Evolutionary conservation across 2,329 filamentous ascomycete species (phyloP).

Genomic region (Penicillium corylophilum): DNA sequence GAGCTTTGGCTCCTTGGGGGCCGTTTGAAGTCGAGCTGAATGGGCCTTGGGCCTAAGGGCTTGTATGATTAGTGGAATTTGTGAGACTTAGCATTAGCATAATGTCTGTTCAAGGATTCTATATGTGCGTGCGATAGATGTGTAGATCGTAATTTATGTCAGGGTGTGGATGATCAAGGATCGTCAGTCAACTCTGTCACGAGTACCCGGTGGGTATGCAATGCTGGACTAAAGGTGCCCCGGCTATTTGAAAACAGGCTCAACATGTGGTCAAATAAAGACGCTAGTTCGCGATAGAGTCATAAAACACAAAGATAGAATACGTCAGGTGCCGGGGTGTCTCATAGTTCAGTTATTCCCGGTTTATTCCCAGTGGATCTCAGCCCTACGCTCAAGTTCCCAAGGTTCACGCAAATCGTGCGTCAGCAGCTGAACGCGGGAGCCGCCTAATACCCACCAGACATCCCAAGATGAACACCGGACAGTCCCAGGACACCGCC

Average conservation of each 20-base stretch:
- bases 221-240: too few species aligned
- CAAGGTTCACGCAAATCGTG: not conserved
- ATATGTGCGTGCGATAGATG: not conserved
- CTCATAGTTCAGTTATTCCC: not conserved
- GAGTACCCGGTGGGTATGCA: too few species aligned
- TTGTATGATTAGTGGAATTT: slow-evolving; percentile 11
- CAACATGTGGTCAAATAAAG: too few species aligned
- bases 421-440: slow-evolving; percentile 26
- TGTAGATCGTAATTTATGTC: too few species aligned
- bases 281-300: not conserved
- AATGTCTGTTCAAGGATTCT: not conserved
- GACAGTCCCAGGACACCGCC: not conserved
- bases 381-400: slow-evolving; percentile 7
- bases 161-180: not conserved
- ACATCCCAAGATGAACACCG: not conserved
- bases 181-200: not conserved
- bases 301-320: not conserved
- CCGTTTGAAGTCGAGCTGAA: slow-evolving; percentile 16
- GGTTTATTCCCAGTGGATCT: not conserved
- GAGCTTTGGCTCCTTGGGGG: slow-evolving; percentile 37
- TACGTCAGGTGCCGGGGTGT: not conserved
- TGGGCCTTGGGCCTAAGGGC: not conserved
- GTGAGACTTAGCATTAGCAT: not conserved
- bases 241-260: too few species aligned
- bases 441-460: slow-evolving; percentile 19